Evolutionary conservation across 208 protist species (phyloP).

Genomic region (Naegleria lovaniensis): DNA sequence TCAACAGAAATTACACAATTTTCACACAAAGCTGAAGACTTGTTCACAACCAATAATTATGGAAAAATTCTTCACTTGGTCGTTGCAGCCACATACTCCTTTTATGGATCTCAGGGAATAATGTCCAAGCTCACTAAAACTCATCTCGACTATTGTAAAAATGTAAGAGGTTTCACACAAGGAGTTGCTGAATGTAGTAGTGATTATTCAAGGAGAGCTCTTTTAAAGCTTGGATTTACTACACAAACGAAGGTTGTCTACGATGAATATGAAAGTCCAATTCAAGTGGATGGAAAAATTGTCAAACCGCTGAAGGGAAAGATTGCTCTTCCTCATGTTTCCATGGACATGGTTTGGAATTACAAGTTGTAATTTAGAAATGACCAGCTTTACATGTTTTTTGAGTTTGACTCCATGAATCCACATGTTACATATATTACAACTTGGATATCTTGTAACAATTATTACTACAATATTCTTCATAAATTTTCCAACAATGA

Average conservation of each 20-base stretch:
- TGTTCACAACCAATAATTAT: neutral
- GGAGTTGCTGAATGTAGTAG: neutral
- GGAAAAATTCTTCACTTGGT: neutral
- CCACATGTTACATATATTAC: too few species aligned
- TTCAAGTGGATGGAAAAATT: neutral
- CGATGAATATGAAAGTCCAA: neutral
- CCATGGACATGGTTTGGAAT: neutral
- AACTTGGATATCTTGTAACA: too few species aligned
- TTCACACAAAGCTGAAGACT: neutral
- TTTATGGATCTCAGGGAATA: neutral
- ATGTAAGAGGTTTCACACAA: neutral
- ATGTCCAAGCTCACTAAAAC: neutral
- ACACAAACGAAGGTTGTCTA: neutral
- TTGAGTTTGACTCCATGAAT: too few species aligned
- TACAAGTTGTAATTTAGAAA: neutral
- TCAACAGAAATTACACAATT: neutral
- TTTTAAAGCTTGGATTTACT: neutral
- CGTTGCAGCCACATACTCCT: neutral
- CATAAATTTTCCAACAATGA: neutral
- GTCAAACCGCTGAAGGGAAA: neutral
- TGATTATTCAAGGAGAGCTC: neutral
- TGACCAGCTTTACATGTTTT: too few species aligned
- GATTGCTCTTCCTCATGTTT: neutral
- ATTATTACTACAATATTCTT: neutral
- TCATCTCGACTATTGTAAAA: neutral